Conservation (phyloP, 2,329 filamentous ascomycete species). For the Sporothrix brunneoviolacea region DNA sequence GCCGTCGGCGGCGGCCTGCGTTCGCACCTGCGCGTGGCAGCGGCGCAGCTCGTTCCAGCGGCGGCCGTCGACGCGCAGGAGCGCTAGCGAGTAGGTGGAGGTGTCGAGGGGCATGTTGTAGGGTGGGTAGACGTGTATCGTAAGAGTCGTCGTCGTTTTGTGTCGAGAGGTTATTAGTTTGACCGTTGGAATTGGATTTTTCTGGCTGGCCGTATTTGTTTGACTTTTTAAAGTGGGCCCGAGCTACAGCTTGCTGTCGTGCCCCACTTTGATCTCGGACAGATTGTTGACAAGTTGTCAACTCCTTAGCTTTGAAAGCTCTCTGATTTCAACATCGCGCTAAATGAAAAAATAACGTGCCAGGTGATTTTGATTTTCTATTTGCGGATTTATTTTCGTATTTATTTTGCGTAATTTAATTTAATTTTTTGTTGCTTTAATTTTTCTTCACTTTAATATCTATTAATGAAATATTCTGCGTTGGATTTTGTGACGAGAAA, state of each 20-base stretch:
- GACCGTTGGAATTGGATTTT: too few species aligned
- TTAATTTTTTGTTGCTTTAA: neutral
- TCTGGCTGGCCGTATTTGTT: neutral
- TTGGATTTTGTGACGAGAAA: too few species aligned
- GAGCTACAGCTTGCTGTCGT: too few species aligned
- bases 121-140: too few species aligned
- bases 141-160: too few species aligned
- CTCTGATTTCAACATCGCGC: too few species aligned
- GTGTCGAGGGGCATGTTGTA: constrained; percentile 88
- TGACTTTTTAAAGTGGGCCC: constrained; percentile 11
- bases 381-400: neutral
- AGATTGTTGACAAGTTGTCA: too few species aligned
- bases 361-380: neutral
- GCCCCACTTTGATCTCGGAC: too few species aligned
- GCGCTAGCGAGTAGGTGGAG: constrained; percentile 80
- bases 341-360: neutral
- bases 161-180: too few species aligned
- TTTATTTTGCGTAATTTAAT: neutral
- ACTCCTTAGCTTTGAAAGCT: too few species aligned
- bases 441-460: neutral
- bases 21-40: constrained; percentile 81
- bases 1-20: constrained; percentile 86
- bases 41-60: constrained; percentile 96
- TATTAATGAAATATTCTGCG: neutral
- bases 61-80: constrained; percentile 74